A percentile compares a stretch with the other conserved stretches of the same genome.
Evolutionary conservation across 2,329 filamentous ascomycete species (phyloP).

Genomic region (Hypomyces rosellus): DNA sequence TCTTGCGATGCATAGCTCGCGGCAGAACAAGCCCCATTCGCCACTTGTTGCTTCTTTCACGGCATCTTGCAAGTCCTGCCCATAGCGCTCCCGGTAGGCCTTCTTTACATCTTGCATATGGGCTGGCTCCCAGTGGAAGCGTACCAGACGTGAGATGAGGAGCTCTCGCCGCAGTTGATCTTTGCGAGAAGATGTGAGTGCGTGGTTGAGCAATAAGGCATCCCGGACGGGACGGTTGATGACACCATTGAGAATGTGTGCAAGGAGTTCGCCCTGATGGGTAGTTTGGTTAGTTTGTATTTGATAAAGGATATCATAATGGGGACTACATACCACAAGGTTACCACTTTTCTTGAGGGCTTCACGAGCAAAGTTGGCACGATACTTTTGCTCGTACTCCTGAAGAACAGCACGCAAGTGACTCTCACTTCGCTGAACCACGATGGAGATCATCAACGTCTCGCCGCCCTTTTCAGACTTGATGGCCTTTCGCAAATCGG

Average conservation of each 20-base stretch:
- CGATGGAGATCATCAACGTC: conserved; percentile 77
- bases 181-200: conserved; percentile 65
- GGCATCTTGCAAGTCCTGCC: conserved; percentile 65
- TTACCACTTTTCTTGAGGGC: conserved; percentile 86
- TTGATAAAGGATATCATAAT: conserved; percentile 1
- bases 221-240: conserved; percentile 95
- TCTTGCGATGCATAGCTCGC: conserved; percentile 58
- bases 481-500: conserved; percentile 61
- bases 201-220: conserved; percentile 84
- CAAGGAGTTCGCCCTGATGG: conserved; percentile 78
- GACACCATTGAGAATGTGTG: conserved; percentile 91
- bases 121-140: conserved; percentile 84
- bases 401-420: conserved; percentile 77
- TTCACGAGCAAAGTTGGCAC: conserved; percentile 78
- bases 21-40: conserved; percentile 72
- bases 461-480: conserved; percentile 76
- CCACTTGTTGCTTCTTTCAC: conserved; percentile 70
- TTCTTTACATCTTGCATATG: conserved; percentile 76
- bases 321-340: conserved; percentile 65
- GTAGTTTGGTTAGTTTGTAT: neutral
- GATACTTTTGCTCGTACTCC: conserved; percentile 66
- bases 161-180: conserved; percentile 75
- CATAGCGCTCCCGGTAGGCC: conserved; percentile 75
- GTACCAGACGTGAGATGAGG: conserved; percentile 78
- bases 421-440: conserved; percentile 70